phyloP scores from a whole-genome alignment of 192 early-diverging fungal species.

The Coemansia sp. region DNA sequence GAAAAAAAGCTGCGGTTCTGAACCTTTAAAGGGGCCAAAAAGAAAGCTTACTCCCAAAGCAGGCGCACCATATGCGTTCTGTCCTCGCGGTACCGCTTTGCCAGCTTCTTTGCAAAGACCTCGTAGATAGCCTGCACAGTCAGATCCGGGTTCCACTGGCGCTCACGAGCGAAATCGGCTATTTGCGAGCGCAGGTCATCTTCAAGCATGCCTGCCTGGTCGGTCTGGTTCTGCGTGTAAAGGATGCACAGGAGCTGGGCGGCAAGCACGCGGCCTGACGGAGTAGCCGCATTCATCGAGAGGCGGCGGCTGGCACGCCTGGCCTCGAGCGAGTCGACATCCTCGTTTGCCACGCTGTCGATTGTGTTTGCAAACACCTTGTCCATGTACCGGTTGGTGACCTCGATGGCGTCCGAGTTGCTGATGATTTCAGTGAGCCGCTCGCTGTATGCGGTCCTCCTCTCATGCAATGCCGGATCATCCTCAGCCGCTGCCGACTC shows the following conservation, averaged over 20 bases:
- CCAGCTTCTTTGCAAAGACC: constrained; percentile 50
- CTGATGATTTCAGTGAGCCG: constrained; percentile 38
- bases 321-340: constrained; percentile 41
- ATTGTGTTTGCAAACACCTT: constrained; percentile 52
- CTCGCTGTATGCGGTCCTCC: constrained; percentile 15
- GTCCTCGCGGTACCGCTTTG: constrained; percentile 44
- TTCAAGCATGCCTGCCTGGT: constrained; percentile 36
- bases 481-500: neutral
- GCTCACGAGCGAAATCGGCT: constrained; percentile 50
- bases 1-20: neutral
- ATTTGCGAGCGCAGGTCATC: constrained; percentile 42
- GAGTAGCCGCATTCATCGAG: constrained; percentile 36
- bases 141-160: constrained; percentile 50
- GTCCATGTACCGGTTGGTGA: constrained; percentile 44
- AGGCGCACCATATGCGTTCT: constrained; percentile 48
- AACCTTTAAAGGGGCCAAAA: neutral
- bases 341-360: constrained; percentile 51
- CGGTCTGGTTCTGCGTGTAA: constrained; percentile 26
- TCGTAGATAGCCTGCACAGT: constrained; percentile 54
- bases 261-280: constrained; percentile 40
- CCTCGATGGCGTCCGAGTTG: constrained; percentile 40
- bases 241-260: constrained; percentile 53
- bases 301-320: constrained; percentile 44
- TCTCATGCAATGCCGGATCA: constrained; percentile 7
- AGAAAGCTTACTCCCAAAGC: constrained; percentile 31